These are phyloP conservation scores for Colletotrichum sp. DNA, from an alignment of 2,329 filamentous ascomycete species.

Conservation along the genomic window DNA sequence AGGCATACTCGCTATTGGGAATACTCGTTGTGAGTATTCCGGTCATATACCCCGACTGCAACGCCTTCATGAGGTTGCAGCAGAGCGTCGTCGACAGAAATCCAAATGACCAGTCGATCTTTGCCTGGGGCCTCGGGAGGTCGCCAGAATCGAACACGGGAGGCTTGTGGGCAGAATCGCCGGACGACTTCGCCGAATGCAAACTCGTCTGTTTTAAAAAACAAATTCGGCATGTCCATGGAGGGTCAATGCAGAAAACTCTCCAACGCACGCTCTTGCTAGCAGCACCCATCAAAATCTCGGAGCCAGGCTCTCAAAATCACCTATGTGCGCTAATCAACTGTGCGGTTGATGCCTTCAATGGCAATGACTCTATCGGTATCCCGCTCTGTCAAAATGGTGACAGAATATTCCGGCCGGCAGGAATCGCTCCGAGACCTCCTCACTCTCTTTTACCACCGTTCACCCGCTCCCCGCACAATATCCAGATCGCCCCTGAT, in stretches of 20 bases:
- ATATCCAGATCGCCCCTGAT: neutral
- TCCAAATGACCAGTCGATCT: neutral
- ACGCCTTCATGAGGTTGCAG: neutral
- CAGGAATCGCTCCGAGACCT: neutral
- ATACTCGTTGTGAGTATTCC: neutral
- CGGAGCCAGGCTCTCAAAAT: neutral
- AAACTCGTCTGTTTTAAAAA: neutral
- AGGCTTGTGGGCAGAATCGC: neutral
- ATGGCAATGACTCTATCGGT: neutral
- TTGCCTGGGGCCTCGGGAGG: neutral
- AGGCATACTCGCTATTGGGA: neutral
- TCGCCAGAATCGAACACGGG: too few species aligned
- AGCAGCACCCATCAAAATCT: neutral
- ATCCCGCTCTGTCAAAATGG: neutral
- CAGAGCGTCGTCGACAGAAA: neutral
- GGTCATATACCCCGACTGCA: fast-evolving
- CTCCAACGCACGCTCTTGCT: fast-evolving
- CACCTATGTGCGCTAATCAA: neutral
- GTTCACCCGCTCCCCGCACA: neutral
- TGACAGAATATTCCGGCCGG: neutral
- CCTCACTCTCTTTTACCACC: neutral
- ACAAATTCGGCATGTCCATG: neutral
- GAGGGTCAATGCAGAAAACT: neutral
- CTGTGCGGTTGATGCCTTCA: neutral
- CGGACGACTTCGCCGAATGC: fast-evolving